Evolutionary conservation across 768 basidiomycete genomes (phyloP).

Genomic region (Boletales sp.): DNA sequence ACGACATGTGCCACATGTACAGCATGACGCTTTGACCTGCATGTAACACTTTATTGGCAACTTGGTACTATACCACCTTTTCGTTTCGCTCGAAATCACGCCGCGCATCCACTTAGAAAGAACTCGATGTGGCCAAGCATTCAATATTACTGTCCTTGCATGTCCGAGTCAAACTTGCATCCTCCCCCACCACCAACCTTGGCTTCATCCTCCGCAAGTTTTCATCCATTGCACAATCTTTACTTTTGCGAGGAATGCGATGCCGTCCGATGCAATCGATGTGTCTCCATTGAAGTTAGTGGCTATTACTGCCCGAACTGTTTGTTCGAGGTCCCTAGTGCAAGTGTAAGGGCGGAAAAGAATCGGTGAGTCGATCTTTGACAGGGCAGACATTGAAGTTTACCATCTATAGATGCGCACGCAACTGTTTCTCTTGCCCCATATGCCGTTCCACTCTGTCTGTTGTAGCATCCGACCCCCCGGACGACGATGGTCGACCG

Average conservation of each 20-base stretch:
- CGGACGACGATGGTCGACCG: conserved; percentile 54
- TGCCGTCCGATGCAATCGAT: conserved; percentile 88
- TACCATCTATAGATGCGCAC: conserved; percentile 70
- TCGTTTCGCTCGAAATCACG: no score
- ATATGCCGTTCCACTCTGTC: conserved; percentile 86
- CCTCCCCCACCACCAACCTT: conserved; percentile 70
- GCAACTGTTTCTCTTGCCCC: conserved; percentile 97
- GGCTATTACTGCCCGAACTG: conserved; percentile 99
- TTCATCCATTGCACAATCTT: conserved; percentile 79
- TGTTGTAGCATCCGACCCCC: conserved; percentile 86
- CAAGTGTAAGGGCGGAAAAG: conserved; percentile 97
- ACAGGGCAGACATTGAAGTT: background rate
- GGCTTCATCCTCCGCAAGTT: conserved; percentile 72
- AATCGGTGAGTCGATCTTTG: conserved; percentile 60
- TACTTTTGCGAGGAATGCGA: conserved; percentile 99
- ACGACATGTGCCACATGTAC: background rate
- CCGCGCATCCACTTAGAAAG: background rate
- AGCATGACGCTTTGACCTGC: background rate
- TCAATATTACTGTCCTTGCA: conserved; percentile 74
- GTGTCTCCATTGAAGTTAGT: conserved; percentile 90
- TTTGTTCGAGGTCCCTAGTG: conserved; percentile 96
- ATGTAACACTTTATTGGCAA: no score
- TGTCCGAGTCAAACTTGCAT: conserved; percentile 41
- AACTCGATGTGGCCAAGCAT: conserved; percentile 41
- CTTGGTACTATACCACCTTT: no score